These are phyloP conservation scores for Gamsiella multidivaricata DNA, from an alignment of 192 early-diverging fungal species.

Conservation along the genomic window DNA sequence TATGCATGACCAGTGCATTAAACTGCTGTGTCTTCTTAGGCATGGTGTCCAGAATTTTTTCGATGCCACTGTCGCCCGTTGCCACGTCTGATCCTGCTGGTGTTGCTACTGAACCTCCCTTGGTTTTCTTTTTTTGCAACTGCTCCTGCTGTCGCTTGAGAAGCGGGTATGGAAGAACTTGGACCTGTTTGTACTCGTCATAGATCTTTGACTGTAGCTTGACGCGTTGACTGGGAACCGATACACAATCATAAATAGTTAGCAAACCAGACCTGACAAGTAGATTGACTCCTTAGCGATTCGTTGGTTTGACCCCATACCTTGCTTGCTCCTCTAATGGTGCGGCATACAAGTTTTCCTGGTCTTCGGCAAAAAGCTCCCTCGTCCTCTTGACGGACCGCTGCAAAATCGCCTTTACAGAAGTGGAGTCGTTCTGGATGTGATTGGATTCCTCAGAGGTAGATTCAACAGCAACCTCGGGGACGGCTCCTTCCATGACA, in stretches of 20 bases:
- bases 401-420: constrained; percentile 26
- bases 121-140: constrained; percentile 56
- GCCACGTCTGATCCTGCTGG: constrained; percentile 39
- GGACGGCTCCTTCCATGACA: constrained; percentile 17
- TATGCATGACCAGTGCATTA: constrained; percentile 44
- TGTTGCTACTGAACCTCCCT: constrained; percentile 20
- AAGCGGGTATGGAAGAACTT: constrained; percentile 71
- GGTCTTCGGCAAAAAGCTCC: constrained; percentile 46
- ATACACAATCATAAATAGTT: not conserved
- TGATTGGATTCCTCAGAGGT: constrained; percentile 6
- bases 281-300: too few species aligned
- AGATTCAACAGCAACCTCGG: constrained; percentile 24
- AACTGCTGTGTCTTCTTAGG: constrained; percentile 53
- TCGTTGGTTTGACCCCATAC: constrained; percentile 1
- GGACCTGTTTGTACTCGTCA: constrained; percentile 77
- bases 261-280: too few species aligned
- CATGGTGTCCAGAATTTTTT: constrained; percentile 57
- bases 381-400: constrained; percentile 40
- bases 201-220: constrained; percentile 79
- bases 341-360: constrained; percentile 19
- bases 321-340: constrained; percentile 35
- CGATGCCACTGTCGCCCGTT: constrained; percentile 51
- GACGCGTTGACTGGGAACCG: constrained; percentile 64
- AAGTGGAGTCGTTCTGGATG: not conserved
- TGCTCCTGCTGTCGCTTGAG: constrained; percentile 62